A percentile compares a stretch with the other conserved stretches of the same genome.
Conservation (phyloP, 2,329 filamentous ascomycete genomes). For the Drechslera avenae region DNA sequence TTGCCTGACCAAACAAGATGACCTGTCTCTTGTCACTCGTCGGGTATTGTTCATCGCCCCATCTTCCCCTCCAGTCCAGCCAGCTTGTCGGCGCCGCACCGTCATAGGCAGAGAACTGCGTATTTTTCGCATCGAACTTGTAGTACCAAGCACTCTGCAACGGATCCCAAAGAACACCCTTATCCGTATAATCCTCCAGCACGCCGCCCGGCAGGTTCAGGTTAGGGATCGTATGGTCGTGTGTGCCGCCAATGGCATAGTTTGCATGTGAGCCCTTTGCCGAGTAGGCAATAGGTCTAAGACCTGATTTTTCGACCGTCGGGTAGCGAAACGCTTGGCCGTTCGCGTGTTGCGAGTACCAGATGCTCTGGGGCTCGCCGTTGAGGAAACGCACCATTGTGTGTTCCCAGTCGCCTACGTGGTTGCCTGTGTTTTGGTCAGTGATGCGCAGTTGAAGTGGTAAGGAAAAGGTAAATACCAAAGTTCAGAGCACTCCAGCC, state of each 20-base stretch:
- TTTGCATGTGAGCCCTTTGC: constrained; percentile 68
- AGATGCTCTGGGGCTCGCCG: constrained; percentile 60
- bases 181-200: constrained; percentile 60
- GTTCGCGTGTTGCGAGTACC: constrained; percentile 67
- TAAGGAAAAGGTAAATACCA: constrained; percentile 31
- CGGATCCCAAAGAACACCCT: constrained; percentile 66
- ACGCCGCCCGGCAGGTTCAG: constrained; percentile 60
- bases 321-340: constrained; percentile 68
- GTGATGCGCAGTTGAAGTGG: not conserved
- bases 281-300: constrained; percentile 62
- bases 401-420: constrained; percentile 72
- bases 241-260: constrained; percentile 64
- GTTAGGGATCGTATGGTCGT: constrained; percentile 68
- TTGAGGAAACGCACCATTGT: constrained; percentile 69
- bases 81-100: constrained; percentile 57
- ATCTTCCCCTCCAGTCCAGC: constrained; percentile 62
- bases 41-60: constrained; percentile 67
- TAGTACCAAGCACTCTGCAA: constrained; percentile 61
- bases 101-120: constrained; percentile 56
- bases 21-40: constrained; percentile 57
- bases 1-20: constrained; percentile 51
- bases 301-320: constrained; percentile 58
- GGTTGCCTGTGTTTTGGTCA: constrained; percentile 50
- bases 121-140: constrained; percentile 52
- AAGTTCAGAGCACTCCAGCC: constrained; percentile 51